Evolutionary conservation across 2,329 filamentous ascomycete genomes (phyloP).

Genomic region (Emmonsiellopsis sp.): DNA sequence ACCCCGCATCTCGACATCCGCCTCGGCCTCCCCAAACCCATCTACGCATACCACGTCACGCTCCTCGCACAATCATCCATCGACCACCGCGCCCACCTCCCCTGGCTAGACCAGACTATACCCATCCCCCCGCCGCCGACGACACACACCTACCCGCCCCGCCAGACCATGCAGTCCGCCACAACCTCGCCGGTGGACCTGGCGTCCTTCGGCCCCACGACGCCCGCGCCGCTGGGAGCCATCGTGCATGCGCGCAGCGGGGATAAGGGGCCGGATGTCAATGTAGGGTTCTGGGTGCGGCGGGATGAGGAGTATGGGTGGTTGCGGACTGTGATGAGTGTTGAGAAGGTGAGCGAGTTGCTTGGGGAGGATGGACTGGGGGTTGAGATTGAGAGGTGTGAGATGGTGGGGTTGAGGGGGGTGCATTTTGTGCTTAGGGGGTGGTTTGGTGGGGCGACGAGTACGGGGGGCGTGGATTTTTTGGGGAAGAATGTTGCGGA

Average conservation of each 20-base stretch:
- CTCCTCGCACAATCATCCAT: slow-evolving; percentile 18
- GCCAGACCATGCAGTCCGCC: slow-evolving; percentile 15
- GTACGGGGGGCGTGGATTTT: slow-evolving; percentile 28
- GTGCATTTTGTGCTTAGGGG: slow-evolving; percentile 34
- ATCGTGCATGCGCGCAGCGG: slow-evolving; percentile 27
- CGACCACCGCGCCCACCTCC: slow-evolving; percentile 21
- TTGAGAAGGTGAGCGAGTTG: slow-evolving; percentile 13
- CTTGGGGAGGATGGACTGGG: slow-evolving; percentile 18
- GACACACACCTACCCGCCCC: slow-evolving; percentile 16
- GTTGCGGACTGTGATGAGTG: slow-evolving; percentile 19
- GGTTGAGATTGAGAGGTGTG: slow-evolving; percentile 35
- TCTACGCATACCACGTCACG: slow-evolving; percentile 24
- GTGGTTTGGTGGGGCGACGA: slow-evolving; percentile 27
- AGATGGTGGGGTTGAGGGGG: slow-evolving; percentile 34
- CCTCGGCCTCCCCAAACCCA: slow-evolving; percentile 26
- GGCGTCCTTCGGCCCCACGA: slow-evolving; percentile 20
- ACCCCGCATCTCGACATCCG: slow-evolving; percentile 28
- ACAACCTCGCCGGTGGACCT: slow-evolving; percentile 12
- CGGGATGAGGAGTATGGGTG: slow-evolving; percentile 22
- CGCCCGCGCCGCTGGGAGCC: slow-evolving; percentile 21
- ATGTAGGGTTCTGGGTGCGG: slow-evolving; percentile 29
- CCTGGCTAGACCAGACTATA: slow-evolving; percentile 12
- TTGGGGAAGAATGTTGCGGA: slow-evolving; percentile 34
- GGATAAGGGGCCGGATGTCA: slow-evolving; percentile 27
- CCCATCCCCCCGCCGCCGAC: slow-evolving; percentile 16